Evolutionary conservation across 2,329 filamentous ascomycete species (phyloP).

Genomic region (Bipolaris bicolor): DNA sequence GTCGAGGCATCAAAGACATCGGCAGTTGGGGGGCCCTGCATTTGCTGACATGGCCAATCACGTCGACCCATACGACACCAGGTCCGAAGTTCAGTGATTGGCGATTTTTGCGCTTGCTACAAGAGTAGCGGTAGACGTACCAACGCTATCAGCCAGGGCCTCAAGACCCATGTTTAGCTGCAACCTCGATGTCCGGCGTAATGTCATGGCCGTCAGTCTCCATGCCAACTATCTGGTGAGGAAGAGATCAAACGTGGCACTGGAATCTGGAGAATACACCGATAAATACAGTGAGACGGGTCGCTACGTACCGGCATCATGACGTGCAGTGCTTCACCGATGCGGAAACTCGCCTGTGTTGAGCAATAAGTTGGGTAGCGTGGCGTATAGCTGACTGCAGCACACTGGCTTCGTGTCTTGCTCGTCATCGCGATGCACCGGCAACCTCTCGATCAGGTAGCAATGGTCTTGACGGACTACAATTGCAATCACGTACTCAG

Average conservation of each 20-base stretch:
- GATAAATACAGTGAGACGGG: conserved; percentile 8
- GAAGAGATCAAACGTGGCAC: background rate
- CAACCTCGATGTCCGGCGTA: background rate
- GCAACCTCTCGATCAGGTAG: conserved; percentile 11
- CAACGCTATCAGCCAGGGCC: background rate
- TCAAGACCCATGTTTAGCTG: background rate
- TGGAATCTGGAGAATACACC: conserved; percentile 13
- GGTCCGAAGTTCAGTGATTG: background rate
- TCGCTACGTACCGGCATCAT: conserved; percentile 7
- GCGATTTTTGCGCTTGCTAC: background rate
- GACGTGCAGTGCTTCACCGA: conserved; percentile 21
- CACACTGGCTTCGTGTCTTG: conserved; percentile 5
- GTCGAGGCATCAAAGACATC: background rate
- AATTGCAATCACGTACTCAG: background rate
- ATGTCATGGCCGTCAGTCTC: background rate
- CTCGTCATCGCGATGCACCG: background rate
- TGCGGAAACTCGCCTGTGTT: conserved; percentile 16
- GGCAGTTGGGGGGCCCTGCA: background rate
- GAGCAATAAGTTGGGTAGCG: conserved; percentile 2
- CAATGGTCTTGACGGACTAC: background rate
- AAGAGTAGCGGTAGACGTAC: background rate
- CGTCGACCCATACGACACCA: background rate
- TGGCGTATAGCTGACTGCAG: conserved; percentile 23
- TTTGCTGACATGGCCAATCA: background rate
- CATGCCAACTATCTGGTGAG: background rate